Percentiles rank a stretch among this genome's conserved stretches.
phyloP scores from a whole-genome alignment of 805 yeast species.

The Yamadazyma sp. region DNA sequence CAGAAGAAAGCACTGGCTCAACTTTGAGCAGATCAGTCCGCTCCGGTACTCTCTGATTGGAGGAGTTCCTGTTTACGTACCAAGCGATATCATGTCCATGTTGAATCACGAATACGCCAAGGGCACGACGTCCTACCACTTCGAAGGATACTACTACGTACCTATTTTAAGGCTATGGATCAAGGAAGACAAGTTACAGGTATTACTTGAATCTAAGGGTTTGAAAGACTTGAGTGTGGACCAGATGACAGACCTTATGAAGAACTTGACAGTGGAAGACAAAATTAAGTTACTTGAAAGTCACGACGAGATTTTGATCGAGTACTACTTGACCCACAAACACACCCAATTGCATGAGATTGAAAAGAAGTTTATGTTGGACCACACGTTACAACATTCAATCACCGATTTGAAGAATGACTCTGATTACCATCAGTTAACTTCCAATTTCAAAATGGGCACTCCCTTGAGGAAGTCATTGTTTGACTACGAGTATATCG shows the following conservation, averaged over 20 bases:
- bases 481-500: constrained; percentile 26
- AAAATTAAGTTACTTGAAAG: constrained; percentile 23
- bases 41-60: constrained; percentile 54
- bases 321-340: constrained; percentile 28
- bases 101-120: constrained; percentile 26
- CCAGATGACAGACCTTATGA: constrained; percentile 15
- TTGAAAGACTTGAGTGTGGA: constrained; percentile 11
- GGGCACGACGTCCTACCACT: constrained; percentile 23
- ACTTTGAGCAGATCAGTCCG: constrained; percentile 47
- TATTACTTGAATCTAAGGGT: constrained; percentile 11
- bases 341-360: constrained; percentile 25
- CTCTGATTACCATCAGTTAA: constrained; percentile 25
- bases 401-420: constrained; percentile 19
- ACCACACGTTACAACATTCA: constrained; percentile 16
- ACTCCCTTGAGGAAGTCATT: constrained; percentile 25
- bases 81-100: constrained; percentile 27
- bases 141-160: constrained; percentile 24
- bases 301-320: constrained; percentile 24
- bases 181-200: constrained; percentile 15
- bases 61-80: constrained; percentile 42
- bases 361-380: constrained; percentile 24
- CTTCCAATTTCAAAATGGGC: constrained; percentile 26
- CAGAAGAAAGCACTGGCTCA: constrained; percentile 33
- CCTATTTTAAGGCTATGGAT: constrained; percentile 26
- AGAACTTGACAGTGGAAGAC: constrained; percentile 21